Evolutionary conservation across 2,329 filamentous ascomycete genomes (phyloP).

Genomic region (Exophiala sideris): DNA sequence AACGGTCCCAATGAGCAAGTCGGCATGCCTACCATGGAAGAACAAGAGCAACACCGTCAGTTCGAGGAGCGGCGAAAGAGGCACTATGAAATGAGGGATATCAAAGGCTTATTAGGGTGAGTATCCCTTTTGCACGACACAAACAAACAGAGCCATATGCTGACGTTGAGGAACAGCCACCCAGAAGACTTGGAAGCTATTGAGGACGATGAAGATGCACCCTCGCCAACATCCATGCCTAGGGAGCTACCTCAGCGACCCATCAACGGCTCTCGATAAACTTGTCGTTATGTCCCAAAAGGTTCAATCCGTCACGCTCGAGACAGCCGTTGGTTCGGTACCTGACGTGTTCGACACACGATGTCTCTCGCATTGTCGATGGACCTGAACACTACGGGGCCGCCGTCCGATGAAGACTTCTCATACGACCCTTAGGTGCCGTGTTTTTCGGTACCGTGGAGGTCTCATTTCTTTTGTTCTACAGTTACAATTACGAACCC

Average conservation of each 20-base stretch:
- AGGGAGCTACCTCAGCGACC: slow-evolving; percentile 38
- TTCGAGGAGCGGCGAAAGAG: slow-evolving; percentile 92
- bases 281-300: background rate
- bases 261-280: slow-evolving; percentile 30
- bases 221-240: slow-evolving; percentile 35
- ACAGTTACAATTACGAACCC: background rate
- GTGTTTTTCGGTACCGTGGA: background rate
- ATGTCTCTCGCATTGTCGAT: too few species aligned
- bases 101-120: slow-evolving; percentile 79
- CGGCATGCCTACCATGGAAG: slow-evolving; percentile 65
- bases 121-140: slow-evolving; percentile 28
- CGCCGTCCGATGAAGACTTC: background rate
- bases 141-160: background rate
- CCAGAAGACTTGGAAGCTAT: slow-evolving; percentile 61
- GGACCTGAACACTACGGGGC: too few species aligned
- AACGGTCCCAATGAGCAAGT: slow-evolving; percentile 42
- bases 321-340: too few species aligned
- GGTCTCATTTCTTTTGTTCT: slow-evolving; percentile 23
- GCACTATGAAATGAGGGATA: slow-evolving; percentile 98
- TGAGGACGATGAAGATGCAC: slow-evolving; percentile 58
- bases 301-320: background rate
- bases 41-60: slow-evolving; percentile 82
- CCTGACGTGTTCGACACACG: too few species aligned
- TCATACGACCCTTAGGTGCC: slow-evolving; percentile 2
- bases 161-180: slow-evolving; percentile 42